phyloP scores from a whole-genome alignment of 164 flowering plant species.

The Umbilicus rupestris region DNA sequence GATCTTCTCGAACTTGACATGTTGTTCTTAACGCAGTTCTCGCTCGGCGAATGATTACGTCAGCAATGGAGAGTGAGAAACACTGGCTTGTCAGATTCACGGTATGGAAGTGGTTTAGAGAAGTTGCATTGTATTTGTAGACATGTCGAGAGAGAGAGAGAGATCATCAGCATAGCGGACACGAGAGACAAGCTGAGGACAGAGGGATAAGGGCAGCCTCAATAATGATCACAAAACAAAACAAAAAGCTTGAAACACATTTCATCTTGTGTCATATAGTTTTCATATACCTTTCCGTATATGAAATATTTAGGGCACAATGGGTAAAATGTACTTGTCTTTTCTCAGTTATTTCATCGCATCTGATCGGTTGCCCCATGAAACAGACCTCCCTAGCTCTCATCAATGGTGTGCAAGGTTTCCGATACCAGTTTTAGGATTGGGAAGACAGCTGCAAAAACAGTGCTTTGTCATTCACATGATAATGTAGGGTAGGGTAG shows the following conservation, averaged over 20 bases:
- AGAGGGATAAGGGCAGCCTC: conserved; percentile 1
- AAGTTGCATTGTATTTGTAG: background rate
- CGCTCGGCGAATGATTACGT: too few relatives aligned
- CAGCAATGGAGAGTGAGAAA: background rate
- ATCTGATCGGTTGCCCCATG: background rate
- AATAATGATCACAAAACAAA: background rate
- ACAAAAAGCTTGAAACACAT: background rate
- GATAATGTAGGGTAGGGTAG: background rate
- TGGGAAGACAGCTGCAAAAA: background rate
- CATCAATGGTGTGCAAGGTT: background rate
- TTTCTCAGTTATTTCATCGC: background rate
- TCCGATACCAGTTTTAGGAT: too few relatives aligned
- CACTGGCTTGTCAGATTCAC: background rate
- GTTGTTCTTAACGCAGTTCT: too few relatives aligned
- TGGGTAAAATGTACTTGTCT: too few relatives aligned
- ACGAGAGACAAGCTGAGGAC: background rate
- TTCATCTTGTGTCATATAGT: background rate
- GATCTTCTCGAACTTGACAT: conserved; percentile 48
- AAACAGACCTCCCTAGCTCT: background rate
- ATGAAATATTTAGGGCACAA: too few relatives aligned
- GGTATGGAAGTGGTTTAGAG: background rate
- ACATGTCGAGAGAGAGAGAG: background rate
- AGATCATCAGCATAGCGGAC: background rate
- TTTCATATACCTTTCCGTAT: background rate
- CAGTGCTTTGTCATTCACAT: background rate